Evolutionary conservation across 148 eudicot species (phyloP).

Genomic region (Amaranthus palmeri): DNA sequence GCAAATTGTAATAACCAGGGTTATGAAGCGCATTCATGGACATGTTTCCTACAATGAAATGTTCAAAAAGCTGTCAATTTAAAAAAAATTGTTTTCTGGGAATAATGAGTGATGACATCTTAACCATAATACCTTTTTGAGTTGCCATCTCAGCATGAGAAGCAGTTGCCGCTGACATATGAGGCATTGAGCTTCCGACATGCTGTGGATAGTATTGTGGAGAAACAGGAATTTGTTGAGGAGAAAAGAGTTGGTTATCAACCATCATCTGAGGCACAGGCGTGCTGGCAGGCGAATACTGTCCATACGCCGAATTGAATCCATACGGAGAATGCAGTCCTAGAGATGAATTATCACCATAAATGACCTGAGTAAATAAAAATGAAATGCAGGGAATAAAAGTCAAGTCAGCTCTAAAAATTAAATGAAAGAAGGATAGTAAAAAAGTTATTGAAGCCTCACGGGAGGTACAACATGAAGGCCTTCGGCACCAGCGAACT

Average conservation of each 20-base stretch:
- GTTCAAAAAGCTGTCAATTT: conserved; percentile 34
- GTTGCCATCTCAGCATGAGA: conserved; percentile 67
- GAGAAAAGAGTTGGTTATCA: conserved; percentile 78
- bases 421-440: neutral
- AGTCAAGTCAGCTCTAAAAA: neutral
- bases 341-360: conserved; percentile 72
- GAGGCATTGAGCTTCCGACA: conserved; percentile 66
- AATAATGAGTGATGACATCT: neutral
- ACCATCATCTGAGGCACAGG: conserved; percentile 81
- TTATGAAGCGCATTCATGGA: conserved; percentile 41
- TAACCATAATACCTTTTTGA: conserved; percentile 40
- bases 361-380: conserved; percentile 49
- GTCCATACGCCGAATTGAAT: conserved; percentile 84
- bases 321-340: conserved; percentile 71
- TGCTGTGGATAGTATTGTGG: conserved; percentile 73
- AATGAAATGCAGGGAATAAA: conserved; percentile 8
- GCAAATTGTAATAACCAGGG: conserved; percentile 54
- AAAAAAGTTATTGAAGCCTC: conserved; percentile 23
- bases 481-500: conserved; percentile 68
- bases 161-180: conserved; percentile 54
- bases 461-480: conserved; percentile 92
- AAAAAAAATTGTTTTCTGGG: conserved; percentile 15
- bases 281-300: conserved; percentile 77
- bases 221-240: conserved; percentile 75
- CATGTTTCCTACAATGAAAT: conserved; percentile 55